Evolutionary conservation across 352 stramenopile species (phyloP), one percentile per base, ranked within the genome.

Genomic region (Pythium brassicae): DNA sequence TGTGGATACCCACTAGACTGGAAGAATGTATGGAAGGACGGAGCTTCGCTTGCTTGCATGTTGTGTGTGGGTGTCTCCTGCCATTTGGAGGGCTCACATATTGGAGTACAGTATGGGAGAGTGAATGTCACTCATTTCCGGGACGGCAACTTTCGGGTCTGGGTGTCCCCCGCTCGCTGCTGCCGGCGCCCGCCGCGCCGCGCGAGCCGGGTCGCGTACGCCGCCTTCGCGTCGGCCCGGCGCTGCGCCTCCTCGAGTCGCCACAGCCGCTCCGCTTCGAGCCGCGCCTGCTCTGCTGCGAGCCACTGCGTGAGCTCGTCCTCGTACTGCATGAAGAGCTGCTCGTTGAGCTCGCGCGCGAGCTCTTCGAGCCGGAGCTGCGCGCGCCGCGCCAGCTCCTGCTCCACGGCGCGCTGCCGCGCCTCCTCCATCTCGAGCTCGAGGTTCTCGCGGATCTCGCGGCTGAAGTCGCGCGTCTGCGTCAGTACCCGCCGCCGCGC

Each of bases 271-370:
- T 86, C 76, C 11, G 51, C 44, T 50, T 86, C 76, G 19, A 91
- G 47, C 5, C 80, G 66, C 22, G 58, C 46, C 46, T 77, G 62
- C 47, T 91, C 78, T 9, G 54, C 62, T 20, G 77, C 53, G 50
- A 86, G 50, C 80, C 80, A 91, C 34, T 64, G 61, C 67, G 71
- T 83, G 55, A 71, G 72, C 52, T 88, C 74, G 45, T 91, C 78
- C 55, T 91, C 76, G 60, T 87, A 91, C 59, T 82, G 72, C 72
- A 91, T 86, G 37, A 68, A 63, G 48, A 81, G 64, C 29, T 55
- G 61, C 62, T 91, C 80, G 27, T 78, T 65, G 37, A 73, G 59
- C 61, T 91, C 74, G 4, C 68, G 72, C 26, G 73, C 66, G 6
- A 65, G 51, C 35, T 86, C 78, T 12, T 73, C 59, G 4, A 61